Evolutionary conservation across 257 asterid genomes (phyloP).

Genomic region (Galeopsis tetrahit): DNA sequence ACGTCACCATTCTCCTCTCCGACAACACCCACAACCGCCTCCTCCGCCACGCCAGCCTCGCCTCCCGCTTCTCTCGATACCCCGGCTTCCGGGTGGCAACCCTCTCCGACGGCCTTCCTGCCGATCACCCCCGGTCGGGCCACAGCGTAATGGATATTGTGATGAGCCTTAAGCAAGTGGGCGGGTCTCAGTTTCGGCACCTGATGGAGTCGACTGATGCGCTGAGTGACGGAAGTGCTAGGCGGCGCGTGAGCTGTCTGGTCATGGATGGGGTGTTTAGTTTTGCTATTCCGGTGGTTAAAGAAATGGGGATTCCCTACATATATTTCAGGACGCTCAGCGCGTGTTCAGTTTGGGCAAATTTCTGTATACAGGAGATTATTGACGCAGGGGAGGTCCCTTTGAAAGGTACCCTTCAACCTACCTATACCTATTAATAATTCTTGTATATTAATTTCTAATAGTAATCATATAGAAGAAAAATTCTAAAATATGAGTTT

Average conservation of each 20-base stretch:
- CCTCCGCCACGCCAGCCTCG: conserved; percentile 40
- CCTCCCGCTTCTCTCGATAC: conserved; percentile 41
- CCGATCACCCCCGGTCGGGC: conserved; percentile 53
- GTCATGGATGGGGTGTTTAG: conserved; percentile 55
- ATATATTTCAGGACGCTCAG: conserved; percentile 52
- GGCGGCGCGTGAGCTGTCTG: conserved; percentile 47
- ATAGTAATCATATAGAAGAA: too few relatives aligned
- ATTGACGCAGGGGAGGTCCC: conserved; percentile 58
- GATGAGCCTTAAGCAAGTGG: conserved; percentile 40
- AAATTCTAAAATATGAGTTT: too few relatives aligned
- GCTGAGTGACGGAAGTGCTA: conserved; percentile 20
- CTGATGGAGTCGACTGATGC: conserved; percentile 42
- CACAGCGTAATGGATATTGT: conserved; percentile 29
- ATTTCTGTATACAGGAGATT: conserved; percentile 52
- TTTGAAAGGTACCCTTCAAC: conserved; percentile 36
- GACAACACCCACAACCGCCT: conserved; percentile 53
- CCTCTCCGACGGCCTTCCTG: conserved; percentile 57
- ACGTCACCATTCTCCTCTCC: conserved; percentile 53
- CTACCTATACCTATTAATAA: too few relatives aligned
- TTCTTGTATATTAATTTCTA: too few relatives aligned
- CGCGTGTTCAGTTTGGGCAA: conserved; percentile 56
- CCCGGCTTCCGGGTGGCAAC: conserved; percentile 48
- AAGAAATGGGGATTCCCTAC: conserved; percentile 51
- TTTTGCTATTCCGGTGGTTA: conserved; percentile 51
- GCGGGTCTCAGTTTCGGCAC: conserved; percentile 40